Percentiles rank a stretch among this genome's conserved stretches.
phyloP scores from a whole-genome alignment of 2,329 filamentous ascomycete species.

The Fusarium sp. region DNA sequence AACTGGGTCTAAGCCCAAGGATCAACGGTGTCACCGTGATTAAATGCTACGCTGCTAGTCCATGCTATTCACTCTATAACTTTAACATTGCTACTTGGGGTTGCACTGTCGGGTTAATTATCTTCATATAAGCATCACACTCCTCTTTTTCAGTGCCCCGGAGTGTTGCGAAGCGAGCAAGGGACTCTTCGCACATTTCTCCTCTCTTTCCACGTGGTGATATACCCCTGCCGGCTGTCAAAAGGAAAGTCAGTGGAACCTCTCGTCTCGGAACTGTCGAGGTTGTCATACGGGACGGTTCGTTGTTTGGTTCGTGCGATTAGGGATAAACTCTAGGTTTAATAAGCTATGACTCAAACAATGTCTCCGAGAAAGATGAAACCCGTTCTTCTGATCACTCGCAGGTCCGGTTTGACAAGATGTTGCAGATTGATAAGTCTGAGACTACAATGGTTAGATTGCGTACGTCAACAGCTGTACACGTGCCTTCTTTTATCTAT shows the following conservation, averaged over 20 bases:
- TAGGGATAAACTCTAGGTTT: constrained; percentile 6
- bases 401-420: constrained; percentile 10
- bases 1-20: not conserved
- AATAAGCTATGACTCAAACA: constrained; percentile 6
- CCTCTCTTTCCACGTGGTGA: constrained; percentile 26
- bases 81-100: not conserved
- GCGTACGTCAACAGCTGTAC: not conserved
- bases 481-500: not conserved
- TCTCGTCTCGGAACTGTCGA: not conserved
- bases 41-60: constrained; percentile 13
- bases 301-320: constrained; percentile 21
- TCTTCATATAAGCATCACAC: not conserved
- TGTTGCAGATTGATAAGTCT: constrained; percentile 4
- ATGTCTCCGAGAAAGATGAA: not conserved
- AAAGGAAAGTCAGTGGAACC: constrained; percentile 14
- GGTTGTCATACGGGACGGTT: constrained; percentile 14
- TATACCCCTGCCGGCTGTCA: constrained; percentile 31
- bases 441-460: not conserved
- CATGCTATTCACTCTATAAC: constrained; percentile 21
- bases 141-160: not conserved
- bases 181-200: not conserved
- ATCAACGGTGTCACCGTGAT: constrained; percentile 28
- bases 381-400: not conserved
- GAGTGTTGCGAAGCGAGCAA: constrained; percentile 11
- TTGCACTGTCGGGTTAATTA: not conserved